A percentile compares a stretch with the other conserved stretches of the same genome.
Evolutionary conservation across 1,139 yeast species (phyloP).

Genomic region (Yamadazyma epiphylla): DNA sequence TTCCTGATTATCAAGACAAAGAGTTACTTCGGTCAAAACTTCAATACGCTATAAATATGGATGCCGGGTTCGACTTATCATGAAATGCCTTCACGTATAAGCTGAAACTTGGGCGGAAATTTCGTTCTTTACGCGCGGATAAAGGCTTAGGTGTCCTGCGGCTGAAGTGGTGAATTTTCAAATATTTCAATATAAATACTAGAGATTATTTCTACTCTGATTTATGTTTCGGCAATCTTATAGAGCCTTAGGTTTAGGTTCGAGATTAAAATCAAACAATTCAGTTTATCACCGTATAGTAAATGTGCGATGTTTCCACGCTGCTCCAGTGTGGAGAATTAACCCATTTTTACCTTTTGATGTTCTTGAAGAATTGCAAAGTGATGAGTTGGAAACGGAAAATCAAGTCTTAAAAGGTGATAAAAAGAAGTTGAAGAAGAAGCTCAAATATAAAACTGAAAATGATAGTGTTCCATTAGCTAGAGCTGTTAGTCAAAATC

Average conservation of each 20-base stretch:
- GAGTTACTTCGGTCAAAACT: slow-evolving; percentile 56
- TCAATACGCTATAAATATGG: slow-evolving; percentile 71
- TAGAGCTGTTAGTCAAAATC: slow-evolving; percentile 12
- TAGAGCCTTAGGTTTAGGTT: too few relatives aligned
- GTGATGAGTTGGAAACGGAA: slow-evolving; percentile 26
- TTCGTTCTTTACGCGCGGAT: too few relatives aligned
- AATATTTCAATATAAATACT: too few relatives aligned
- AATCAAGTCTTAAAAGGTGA: slow-evolving; percentile 23
- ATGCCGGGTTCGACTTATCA: slow-evolving; percentile 83
- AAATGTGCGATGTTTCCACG: slow-evolving; percentile 1
- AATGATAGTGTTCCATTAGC: slow-evolving; percentile 16
- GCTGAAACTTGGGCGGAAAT: too few relatives aligned
- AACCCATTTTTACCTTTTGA: slow-evolving; percentile 32
- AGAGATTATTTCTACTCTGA: too few relatives aligned
- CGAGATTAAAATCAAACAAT: too few relatives aligned
- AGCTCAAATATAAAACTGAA: slow-evolving; percentile 14
- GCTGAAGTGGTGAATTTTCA: too few relatives aligned
- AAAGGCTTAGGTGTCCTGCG: too few relatives aligned
- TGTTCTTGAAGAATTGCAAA: slow-evolving; percentile 26
- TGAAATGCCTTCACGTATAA: too few relatives aligned
- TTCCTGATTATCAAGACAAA: slow-evolving; percentile 77
- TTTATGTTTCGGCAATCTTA: too few relatives aligned
- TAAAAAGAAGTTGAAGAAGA: slow-evolving; percentile 20
- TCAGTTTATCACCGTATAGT: too few relatives aligned
- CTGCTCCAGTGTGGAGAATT: slow-evolving; percentile 8